Conservation (phyloP, 768 basidiomycete species). For the Kwoniella bestiolae region DNA sequence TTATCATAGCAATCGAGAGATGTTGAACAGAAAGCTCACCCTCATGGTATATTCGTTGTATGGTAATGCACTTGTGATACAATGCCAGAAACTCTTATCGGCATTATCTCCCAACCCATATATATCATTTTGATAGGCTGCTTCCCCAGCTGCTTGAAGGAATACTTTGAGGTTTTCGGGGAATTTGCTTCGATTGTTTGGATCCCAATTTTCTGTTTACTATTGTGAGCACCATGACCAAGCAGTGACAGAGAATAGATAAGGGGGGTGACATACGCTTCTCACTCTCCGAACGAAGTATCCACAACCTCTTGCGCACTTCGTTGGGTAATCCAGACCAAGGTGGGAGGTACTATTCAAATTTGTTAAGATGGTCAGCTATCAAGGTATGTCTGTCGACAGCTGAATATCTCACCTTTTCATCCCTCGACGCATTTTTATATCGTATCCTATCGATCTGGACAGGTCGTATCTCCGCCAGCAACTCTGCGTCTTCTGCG, state of each 20-base stretch:
- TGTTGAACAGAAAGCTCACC: slow-evolving; percentile 66
- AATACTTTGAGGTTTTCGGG: slow-evolving; percentile 76
- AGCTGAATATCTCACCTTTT: slow-evolving; percentile 35
- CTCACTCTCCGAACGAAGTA: slow-evolving; percentile 24
- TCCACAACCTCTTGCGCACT: slow-evolving; percentile 24
- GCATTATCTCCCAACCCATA: slow-evolving; percentile 60
- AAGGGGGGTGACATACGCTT: slow-evolving; percentile 30
- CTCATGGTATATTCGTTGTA: slow-evolving; percentile 82
- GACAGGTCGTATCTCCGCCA: neutral
- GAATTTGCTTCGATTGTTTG: slow-evolving; percentile 80
- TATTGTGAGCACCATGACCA: neutral
- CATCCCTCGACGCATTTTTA: slow-evolving; percentile 34
- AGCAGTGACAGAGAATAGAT: neutral
- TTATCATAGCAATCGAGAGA: no score
- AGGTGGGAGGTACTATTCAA: slow-evolving; percentile 39
- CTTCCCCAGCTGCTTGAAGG: slow-evolving; percentile 71
- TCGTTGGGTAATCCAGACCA: slow-evolving; percentile 36
- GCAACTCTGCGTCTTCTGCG: neutral
- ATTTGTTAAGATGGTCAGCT: no score
- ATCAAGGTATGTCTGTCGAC: no score
- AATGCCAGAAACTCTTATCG: slow-evolving; percentile 86
- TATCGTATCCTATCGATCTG: slow-evolving; percentile 16
- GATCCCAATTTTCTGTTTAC: slow-evolving; percentile 65
- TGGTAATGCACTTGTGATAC: slow-evolving; percentile 84
- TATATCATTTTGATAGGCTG: slow-evolving; percentile 80